Evolutionary conservation across 2,329 filamentous ascomycete genomes (phyloP), one percentile per base, ranked within the genome.

Genomic region (Clonostachys byssicola): DNA sequence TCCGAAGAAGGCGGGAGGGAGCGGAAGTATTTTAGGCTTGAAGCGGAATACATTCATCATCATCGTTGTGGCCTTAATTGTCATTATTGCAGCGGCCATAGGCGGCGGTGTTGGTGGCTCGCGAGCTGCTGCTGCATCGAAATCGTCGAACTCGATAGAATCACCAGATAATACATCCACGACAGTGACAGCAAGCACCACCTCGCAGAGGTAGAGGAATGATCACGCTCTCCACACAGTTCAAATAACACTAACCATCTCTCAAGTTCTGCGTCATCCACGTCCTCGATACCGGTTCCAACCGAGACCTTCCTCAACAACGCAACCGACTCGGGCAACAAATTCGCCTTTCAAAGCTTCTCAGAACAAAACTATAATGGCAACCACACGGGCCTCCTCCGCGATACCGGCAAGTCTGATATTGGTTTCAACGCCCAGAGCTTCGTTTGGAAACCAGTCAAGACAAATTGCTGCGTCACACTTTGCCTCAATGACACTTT

Each of bases 281-380:
- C 46, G 34, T 34, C 43, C 33, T 34, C 47, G 16, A 41, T 41
- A n/a, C 42, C 49, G 14, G 17, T 47, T 5, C 34, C 44, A 13
- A n/a, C 34, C 17, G 51, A 48, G 0, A 30, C 23, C 23, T 55
- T 60, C 47, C 51, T 60, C 40, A 56, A 57, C 51, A 60, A 58
- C 51, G 46, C 49, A 40, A 60, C 55, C 12, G 46, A 36, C 8
- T 53, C 54, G 0, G 9, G 13, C 8, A 33, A 23, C 14, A 41
- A 43, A 2, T 58, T 61, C 18, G 56, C 55, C 5, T 67, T 68
- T 56, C 65, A 67, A 45, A 63, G 49, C 8, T 67, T 59, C 42
- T 54, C 57, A 1, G 49, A 50, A 7, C 2, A 40, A 4, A 52
- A 60, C 39, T 65, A 56, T 48, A 30, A 13, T 3, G 62, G 62